phyloP scores from a whole-genome alignment of 2,329 filamentous ascomycete genomes.

The Didymella exigua region DNA sequence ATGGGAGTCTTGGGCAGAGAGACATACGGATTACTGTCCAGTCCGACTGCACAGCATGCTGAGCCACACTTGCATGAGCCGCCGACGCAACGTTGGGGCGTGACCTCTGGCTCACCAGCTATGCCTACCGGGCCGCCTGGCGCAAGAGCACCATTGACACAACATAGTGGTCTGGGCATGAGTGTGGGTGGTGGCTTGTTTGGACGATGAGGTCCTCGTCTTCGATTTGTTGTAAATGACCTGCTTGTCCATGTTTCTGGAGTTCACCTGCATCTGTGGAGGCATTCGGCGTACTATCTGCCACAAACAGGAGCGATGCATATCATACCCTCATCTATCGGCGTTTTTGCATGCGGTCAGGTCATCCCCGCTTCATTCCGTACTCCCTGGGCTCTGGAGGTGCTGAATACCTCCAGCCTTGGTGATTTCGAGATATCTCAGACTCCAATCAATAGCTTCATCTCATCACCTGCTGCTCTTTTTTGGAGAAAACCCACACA shows the following conservation, averaged over 20 bases:
- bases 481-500: no score
- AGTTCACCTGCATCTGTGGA: conserved; percentile 2
- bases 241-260: conserved; percentile 7
- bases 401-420: background rate
- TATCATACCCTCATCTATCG: conserved; percentile 17
- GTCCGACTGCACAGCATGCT: conserved; percentile 34
- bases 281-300: conserved; percentile 5
- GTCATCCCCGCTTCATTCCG: background rate
- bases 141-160: conserved; percentile 35
- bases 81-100: conserved; percentile 32
- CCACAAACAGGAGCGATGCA: conserved; percentile 8
- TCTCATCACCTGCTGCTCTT: background rate
- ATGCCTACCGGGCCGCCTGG: conserved; percentile 27
- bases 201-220: conserved; percentile 30
- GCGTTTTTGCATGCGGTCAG: conserved; percentile 16
- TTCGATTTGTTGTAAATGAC: conserved; percentile 3
- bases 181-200: conserved; percentile 40
- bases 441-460: background rate
- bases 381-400: no score
- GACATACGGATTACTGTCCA: conserved; percentile 39
- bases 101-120: conserved; percentile 18
- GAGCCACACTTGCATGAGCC: conserved; percentile 35
- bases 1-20: conserved; percentile 33
- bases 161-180: conserved; percentile 37
- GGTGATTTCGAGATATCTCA: background rate